Base-by-base conservation (phyloP, 208 protist species). In the Borovskyia barvae region DNA sequence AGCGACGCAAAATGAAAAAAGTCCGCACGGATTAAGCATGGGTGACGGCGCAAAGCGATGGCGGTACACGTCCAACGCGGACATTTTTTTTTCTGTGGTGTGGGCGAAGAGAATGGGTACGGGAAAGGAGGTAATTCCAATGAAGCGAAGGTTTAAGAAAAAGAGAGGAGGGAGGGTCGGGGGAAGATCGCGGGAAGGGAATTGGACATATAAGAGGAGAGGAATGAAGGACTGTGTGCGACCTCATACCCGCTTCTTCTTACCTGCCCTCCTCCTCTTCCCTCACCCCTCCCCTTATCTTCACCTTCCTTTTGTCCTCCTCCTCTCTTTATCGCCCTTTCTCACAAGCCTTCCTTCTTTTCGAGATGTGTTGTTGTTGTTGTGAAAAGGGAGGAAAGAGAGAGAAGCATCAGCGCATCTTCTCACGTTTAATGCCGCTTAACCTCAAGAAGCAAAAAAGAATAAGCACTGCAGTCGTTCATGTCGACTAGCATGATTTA, bases 11-110 rank as follows among this genome's bases (percentile, higher is more conserved):
- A 45, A 14, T 80, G 51, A 85, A 81, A 57, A 72, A 82, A 54
- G 60, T 89, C 54, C 78, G 77, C 75, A 57, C 78, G 37, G 75
- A 82, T 48, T 69, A 62, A 71, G n/a, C n/a, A n/a, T n/a, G n/a
- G n/a, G n/a, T n/a, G n/a, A n/a, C n/a, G 24, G 29, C 8, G 43
- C 35, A 19, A 45, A 28, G 1, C 29, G 20, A 39, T 22, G 14
- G 7, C 5, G 5, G 4, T 41, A 14, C 29, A 33, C 14, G 12
- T 19, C 3, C 28, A 2, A n/a, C 39, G 43, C 22, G 43, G 28
- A 12, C 9, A 32, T 20, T 40, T 26, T 60, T 30, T 60, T 48
- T 48, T 59, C 29, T 15, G 36, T 41, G 12, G 14, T 41, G 12
- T 41, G 15, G 12, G 15, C 15, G 15, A 15, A 41, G 12, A 41